Conservation (phyloP, 805 yeast species). For the Spathaspora gorwiae region DNA sequence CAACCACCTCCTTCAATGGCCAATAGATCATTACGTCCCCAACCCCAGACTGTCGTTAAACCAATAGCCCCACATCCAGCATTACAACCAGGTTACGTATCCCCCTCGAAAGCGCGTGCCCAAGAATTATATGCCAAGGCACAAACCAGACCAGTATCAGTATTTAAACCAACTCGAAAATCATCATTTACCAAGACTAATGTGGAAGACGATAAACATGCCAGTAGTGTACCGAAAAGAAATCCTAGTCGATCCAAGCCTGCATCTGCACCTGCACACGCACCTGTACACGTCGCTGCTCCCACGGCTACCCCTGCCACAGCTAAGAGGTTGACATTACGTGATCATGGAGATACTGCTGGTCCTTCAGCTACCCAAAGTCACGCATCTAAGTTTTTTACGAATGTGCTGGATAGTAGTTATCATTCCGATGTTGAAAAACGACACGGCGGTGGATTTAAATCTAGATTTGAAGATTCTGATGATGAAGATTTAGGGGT, state of each 20-base stretch:
- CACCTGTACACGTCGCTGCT: background rate
- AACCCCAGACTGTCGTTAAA: constrained; percentile 20
- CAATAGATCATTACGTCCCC: constrained; percentile 22
- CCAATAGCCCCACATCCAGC: constrained; percentile 40
- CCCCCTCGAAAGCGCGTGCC: constrained; percentile 41
- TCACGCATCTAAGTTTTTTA: background rate
- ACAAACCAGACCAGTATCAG: constrained; percentile 36
- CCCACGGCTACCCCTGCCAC: constrained; percentile 3
- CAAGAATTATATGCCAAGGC: constrained; percentile 54
- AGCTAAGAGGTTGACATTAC: constrained; percentile 1
- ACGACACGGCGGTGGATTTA: constrained; percentile 22
- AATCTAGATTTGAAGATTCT: constrained; percentile 59
- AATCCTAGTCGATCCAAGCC: background rate
- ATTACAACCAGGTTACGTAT: constrained; percentile 30
- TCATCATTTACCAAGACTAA: constrained; percentile 54
- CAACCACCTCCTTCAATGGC: constrained; percentile 18
- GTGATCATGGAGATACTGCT: constrained; percentile 2
- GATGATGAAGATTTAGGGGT: constrained; percentile 45
- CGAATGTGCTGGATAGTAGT: background rate
- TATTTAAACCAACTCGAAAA: constrained; percentile 37
- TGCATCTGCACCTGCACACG: background rate
- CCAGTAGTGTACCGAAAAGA: background rate
- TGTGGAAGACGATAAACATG: constrained; percentile 6
- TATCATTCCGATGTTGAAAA: background rate
- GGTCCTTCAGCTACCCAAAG: background rate